These are phyloP conservation scores for Larix sibirica DNA, from an alignment of 83 land plant species.

Conservation along the genomic window DNA sequence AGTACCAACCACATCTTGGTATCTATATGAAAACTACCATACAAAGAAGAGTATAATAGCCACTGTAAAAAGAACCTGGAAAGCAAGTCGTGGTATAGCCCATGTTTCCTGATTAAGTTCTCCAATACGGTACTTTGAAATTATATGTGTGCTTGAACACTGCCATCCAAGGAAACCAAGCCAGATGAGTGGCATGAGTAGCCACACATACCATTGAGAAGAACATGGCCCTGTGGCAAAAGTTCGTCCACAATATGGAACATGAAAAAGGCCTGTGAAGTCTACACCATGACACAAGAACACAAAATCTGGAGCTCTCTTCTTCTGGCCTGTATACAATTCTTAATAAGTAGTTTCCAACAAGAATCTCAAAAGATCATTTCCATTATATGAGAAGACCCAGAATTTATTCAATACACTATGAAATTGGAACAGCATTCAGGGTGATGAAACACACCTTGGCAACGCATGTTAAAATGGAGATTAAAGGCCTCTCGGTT, in stretches of 20 bases:
- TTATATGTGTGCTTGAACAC: background rate
- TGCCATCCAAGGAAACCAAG: conserved; percentile 9
- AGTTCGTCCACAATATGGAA: conserved; percentile 18
- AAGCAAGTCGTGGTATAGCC: conserved; percentile 42
- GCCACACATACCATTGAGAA: conserved; percentile 25
- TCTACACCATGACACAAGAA: conserved; percentile 44
- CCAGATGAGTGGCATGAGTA: conserved; percentile 20
- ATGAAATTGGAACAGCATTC: no score
- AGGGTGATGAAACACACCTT: conserved; percentile 13
- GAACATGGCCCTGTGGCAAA: conserved; percentile 33
- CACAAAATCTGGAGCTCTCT: conserved; percentile 31
- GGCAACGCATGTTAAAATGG: background rate
- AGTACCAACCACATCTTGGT: no score
- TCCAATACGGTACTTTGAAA: conserved; percentile 19
- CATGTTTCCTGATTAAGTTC: conserved; percentile 24
- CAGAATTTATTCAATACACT: no score
- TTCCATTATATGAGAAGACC: no score
- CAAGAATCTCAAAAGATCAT: no score
- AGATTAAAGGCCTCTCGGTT: conserved; percentile 12
- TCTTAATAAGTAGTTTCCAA: background rate
- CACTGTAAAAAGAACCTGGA: conserved; percentile 25
- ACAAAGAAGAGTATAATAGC: no score
- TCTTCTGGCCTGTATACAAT: conserved; percentile 20
- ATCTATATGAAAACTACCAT: no score
- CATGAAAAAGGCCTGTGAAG: conserved; percentile 19